Conservation (phyloP, 2,329 filamentous ascomycete species). For the Decorospora gaudefroyi region DNA sequence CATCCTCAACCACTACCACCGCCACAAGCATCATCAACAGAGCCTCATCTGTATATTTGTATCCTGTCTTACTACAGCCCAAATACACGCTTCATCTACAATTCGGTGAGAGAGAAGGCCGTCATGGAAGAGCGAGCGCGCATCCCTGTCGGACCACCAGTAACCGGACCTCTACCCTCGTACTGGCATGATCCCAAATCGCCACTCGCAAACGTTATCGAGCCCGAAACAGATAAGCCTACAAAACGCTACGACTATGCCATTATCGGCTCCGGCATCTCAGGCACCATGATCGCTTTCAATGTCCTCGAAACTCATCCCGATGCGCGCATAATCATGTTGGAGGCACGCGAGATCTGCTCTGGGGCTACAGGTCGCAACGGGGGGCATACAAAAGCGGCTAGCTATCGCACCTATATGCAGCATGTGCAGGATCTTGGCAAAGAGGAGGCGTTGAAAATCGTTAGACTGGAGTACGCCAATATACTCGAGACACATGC, state of each 20-base stretch:
- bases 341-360: conserved; percentile 49
- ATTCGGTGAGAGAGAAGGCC: background rate
- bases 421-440: conserved; percentile 55
- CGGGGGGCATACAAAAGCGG: conserved; percentile 57
- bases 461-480: conserved; percentile 48
- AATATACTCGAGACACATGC: conserved; percentile 60
- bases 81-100: fast-evolving
- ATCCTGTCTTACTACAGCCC: background rate
- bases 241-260: conserved; percentile 40
- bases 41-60: too few relatives aligned
- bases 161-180: conserved; percentile 43
- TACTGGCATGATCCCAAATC: conserved; percentile 51
- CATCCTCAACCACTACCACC: background rate
- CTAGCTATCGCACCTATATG: conserved; percentile 58
- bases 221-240: conserved; percentile 29
- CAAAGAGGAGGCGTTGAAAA: conserved; percentile 54
- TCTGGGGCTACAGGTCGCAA: conserved; percentile 51
- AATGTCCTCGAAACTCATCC: conserved; percentile 35
- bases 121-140: conserved; percentile 37
- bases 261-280: conserved; percentile 50
- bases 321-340: conserved; percentile 39
- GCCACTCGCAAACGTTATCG: conserved; percentile 42
- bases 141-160: conserved; percentile 42
- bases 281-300: conserved; percentile 46
- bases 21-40: background rate